Percentiles rank a stretch among this genome's conserved stretches.
These are phyloP conservation scores for Tulasnella calospora DNA, from an alignment of 768 basidiomycete species.

Conservation along the genomic window DNA sequence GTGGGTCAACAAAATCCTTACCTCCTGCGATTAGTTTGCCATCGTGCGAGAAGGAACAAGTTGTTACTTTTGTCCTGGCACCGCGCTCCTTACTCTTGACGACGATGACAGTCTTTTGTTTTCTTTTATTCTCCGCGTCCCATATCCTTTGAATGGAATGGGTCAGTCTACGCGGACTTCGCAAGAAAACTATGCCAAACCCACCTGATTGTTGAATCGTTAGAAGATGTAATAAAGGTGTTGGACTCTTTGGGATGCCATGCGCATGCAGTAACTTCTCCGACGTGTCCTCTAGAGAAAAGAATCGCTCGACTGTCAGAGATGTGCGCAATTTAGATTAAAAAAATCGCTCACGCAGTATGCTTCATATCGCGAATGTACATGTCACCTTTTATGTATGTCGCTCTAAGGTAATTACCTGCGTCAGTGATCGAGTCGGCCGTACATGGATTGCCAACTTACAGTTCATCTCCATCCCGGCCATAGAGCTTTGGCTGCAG, in stretches of 20 bases:
- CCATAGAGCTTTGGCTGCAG: slow-evolving; percentile 84
- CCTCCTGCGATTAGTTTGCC: slow-evolving; percentile 87
- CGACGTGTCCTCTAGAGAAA: slow-evolving; percentile 80
- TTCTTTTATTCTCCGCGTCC: slow-evolving; percentile 87
- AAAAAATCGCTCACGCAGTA: slow-evolving; percentile 65
- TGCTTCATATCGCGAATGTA: slow-evolving; percentile 99
- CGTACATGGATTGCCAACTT: slow-evolving; percentile 47
- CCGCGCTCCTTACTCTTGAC: slow-evolving; percentile 96
- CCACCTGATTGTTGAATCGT: slow-evolving; percentile 90
- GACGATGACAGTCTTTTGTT: slow-evolving; percentile 93
- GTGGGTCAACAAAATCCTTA: slow-evolving; percentile 38
- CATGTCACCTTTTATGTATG: slow-evolving; percentile 84
- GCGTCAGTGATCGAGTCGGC: neutral
- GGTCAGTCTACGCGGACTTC: too few relatives aligned
- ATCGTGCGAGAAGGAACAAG: slow-evolving; percentile 83
- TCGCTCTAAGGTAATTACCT: slow-evolving; percentile 33
- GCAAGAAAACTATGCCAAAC: slow-evolving; percentile 25
- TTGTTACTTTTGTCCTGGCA: slow-evolving; percentile 82
- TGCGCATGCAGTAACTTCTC: slow-evolving; percentile 79
- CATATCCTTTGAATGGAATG: slow-evolving; percentile 62
- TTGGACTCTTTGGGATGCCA: slow-evolving; percentile 90
- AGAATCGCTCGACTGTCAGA: slow-evolving; percentile 23
- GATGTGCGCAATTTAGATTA: slow-evolving; percentile 8
- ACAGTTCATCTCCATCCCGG: slow-evolving; percentile 91
- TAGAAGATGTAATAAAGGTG: slow-evolving; percentile 86